Percentiles rank a stretch among this genome's conserved stretches.
phyloP scores from a whole-genome alignment of 257 asterid species.

The Ocimum tenuiflorum region DNA sequence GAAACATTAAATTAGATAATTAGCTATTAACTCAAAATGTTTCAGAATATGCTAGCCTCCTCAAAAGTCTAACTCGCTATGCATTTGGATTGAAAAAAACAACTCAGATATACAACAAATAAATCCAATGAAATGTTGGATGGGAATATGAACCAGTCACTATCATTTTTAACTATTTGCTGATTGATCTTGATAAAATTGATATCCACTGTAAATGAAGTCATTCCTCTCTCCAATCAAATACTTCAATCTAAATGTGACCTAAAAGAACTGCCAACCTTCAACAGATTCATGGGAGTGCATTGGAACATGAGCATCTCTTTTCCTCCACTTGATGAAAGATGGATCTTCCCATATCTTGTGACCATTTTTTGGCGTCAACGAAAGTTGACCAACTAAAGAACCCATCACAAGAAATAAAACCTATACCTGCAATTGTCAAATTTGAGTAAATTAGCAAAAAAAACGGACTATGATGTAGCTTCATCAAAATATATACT shows the following conservation, averaged over 20 bases:
- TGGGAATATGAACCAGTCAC: not conserved
- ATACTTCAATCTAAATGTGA: not conserved
- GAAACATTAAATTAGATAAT: slow-evolving; percentile 2
- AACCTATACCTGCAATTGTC: slow-evolving; percentile 15
- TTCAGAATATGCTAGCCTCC: slow-evolving; percentile 1
- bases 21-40: not conserved
- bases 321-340: slow-evolving; percentile 86
- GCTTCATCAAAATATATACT: not conserved
- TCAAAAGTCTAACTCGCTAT: not conserved
- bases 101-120: not conserved
- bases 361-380: slow-evolving; percentile 48
- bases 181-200: too few relatives aligned
- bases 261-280: slow-evolving; percentile 25
- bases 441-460: not conserved
- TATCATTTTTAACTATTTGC: not conserved
- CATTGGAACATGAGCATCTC: slow-evolving; percentile 85
- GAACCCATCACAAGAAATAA: slow-evolving; percentile 46
- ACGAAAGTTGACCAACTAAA: slow-evolving; percentile 49
- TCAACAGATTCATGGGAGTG: slow-evolving; percentile 87
- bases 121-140: not conserved
- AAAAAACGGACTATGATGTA: not conserved
- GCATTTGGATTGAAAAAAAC: not conserved
- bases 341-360: slow-evolving; percentile 95
- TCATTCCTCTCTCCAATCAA: not conserved
- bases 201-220: not conserved